These are phyloP conservation scores for Geotrichum fermentans DNA, from an alignment of 1,139 yeast species.

Conservation along the genomic window DNA sequence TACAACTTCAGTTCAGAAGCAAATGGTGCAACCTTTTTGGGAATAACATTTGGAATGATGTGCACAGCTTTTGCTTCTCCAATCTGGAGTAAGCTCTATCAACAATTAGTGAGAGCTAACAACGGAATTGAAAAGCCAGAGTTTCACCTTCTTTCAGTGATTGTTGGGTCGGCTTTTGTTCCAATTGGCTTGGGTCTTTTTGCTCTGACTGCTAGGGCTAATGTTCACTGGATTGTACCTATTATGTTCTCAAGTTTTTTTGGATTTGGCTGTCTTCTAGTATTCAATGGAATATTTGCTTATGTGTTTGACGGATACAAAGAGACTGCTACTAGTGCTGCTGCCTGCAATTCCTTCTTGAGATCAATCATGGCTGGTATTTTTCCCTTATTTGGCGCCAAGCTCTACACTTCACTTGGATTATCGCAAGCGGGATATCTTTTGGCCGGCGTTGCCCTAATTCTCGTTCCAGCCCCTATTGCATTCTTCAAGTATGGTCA, in stretches of 20 bases:
- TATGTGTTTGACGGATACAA: slow-evolving; percentile 52
- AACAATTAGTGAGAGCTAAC: slow-evolving; percentile 19
- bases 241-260: slow-evolving; percentile 47
- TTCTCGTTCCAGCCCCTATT: slow-evolving; percentile 52
- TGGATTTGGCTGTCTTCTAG: slow-evolving; percentile 51
- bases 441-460: slow-evolving; percentile 46
- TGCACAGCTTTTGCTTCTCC: slow-evolving; percentile 21
- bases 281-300: slow-evolving; percentile 44
- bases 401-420: slow-evolving; percentile 47
- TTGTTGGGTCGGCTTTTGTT: slow-evolving; percentile 41
- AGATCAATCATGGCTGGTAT: slow-evolving; percentile 58
- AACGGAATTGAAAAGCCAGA: slow-evolving; percentile 39
- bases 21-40: slow-evolving; percentile 19
- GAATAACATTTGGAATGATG: slow-evolving; percentile 20
- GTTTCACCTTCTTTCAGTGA: slow-evolving; percentile 47
- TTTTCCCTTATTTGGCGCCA: slow-evolving; percentile 59
- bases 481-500: slow-evolving; percentile 48
- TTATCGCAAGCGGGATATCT: slow-evolving; percentile 46
- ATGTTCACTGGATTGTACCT: slow-evolving; percentile 4
- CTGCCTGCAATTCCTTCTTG: slow-evolving; percentile 61
- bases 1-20: slow-evolving; percentile 17
- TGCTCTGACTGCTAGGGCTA: slow-evolving; percentile 49
- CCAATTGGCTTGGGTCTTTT: slow-evolving; percentile 60
- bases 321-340: slow-evolving; percentile 51
- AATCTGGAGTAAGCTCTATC: slow-evolving; percentile 23